Evolutionary conservation across 1,284 basidiomycete genomes (phyloP).

Genomic region (Sanguinoderma infundibulare): DNA sequence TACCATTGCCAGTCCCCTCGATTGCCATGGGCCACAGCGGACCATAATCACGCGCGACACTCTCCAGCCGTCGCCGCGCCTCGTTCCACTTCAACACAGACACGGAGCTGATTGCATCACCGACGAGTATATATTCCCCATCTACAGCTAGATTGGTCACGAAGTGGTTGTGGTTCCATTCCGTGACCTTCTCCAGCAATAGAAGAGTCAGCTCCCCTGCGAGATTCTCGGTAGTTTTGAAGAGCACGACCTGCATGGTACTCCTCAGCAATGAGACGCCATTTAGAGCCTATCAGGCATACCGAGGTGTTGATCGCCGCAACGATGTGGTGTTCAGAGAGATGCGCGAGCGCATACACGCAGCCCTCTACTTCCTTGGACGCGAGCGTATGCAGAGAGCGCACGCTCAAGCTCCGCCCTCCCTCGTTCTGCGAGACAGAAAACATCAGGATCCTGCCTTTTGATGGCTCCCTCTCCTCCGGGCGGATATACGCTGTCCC

Average conservation of each 20-base stretch:
- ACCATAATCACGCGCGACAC: constrained; percentile 77
- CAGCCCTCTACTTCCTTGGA: constrained; percentile 54
- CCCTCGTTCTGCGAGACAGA: constrained; percentile 37
- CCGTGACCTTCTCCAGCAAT: constrained; percentile 48
- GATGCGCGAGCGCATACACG: constrained; percentile 58
- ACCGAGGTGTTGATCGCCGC: constrained; percentile 81
- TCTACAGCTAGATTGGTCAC: constrained; percentile 65
- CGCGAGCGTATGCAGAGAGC: constrained; percentile 32
- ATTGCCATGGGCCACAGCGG: constrained; percentile 74
- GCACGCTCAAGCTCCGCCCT: constrained; percentile 5
- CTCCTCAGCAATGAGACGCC: not conserved
- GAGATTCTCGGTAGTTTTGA: constrained; percentile 31
- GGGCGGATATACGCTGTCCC: constrained; percentile 58
- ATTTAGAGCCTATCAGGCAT: not conserved
- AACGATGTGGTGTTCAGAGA: constrained; percentile 53
- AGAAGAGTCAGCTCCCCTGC: constrained; percentile 9
- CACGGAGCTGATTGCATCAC: constrained; percentile 86
- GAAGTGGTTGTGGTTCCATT: constrained; percentile 84
- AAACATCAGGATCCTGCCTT: constrained; percentile 63
- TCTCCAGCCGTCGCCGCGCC: constrained; percentile 50
- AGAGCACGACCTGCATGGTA: constrained; percentile 52
- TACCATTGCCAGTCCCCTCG: constrained; percentile 55
- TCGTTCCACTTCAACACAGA: constrained; percentile 63
- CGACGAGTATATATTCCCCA: constrained; percentile 60
- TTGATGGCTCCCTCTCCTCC: constrained; percentile 59